Percentiles rank a stretch among this genome's conserved stretches.
These are phyloP conservation scores for Agastache rugosa DNA, from an alignment of 257 asterid species.

Conservation along the genomic window DNA sequence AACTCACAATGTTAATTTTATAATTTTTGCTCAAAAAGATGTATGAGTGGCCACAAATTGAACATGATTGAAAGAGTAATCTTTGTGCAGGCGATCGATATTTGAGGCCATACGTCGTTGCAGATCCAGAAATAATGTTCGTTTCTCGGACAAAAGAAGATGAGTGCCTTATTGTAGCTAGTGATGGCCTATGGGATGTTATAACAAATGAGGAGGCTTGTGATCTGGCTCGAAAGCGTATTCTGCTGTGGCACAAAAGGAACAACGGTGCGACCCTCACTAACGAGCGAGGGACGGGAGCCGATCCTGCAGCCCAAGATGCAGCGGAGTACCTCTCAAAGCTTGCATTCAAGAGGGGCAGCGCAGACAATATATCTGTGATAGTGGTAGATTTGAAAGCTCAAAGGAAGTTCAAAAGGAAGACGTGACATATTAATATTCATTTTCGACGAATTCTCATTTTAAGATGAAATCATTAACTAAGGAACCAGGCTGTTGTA, in stretches of 20 bases:
- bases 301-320: constrained; percentile 55
- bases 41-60: background rate
- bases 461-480: constrained; percentile 6
- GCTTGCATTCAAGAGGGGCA: constrained; percentile 58
- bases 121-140: constrained; percentile 52
- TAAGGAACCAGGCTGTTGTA: constrained; percentile 11
- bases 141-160: constrained; percentile 54
- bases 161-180: constrained; percentile 58
- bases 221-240: constrained; percentile 52
- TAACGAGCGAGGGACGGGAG: constrained; percentile 35
- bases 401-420: constrained; percentile 52
- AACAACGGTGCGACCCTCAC: constrained; percentile 35
- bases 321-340: constrained; percentile 54
- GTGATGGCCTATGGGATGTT: constrained; percentile 63
- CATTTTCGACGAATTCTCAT: background rate
- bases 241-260: constrained; percentile 59
- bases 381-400: constrained; percentile 60
- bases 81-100: constrained; percentile 51
- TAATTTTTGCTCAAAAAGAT: too few species aligned
- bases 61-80: background rate
- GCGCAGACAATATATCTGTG: constrained; percentile 53
- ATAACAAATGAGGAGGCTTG: constrained; percentile 58
- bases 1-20: background rate
- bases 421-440: constrained; percentile 22
- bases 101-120: constrained; percentile 52